Percentiles rank a stretch among this genome's conserved stretches.
Evolutionary conservation across 2,329 filamentous ascomycete genomes (phyloP).

Genomic region (Cercospora canescens): DNA sequence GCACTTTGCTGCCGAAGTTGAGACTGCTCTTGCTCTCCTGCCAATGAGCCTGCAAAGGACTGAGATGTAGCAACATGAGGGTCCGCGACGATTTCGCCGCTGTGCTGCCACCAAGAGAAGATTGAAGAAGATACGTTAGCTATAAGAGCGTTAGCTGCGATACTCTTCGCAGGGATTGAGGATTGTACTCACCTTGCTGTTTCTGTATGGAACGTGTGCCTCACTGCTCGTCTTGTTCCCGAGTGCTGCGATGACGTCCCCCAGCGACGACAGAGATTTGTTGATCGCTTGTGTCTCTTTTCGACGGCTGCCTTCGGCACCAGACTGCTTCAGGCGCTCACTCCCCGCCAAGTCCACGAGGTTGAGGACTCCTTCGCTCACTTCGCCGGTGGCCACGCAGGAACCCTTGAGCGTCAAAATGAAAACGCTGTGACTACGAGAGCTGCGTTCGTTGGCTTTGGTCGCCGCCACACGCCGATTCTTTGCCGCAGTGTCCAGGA

Average conservation of each 20-base stretch:
- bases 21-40: conserved; percentile 92
- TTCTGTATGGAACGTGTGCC: conserved; percentile 84
- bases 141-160: conserved; percentile 35
- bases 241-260: conserved; percentile 93
- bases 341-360: conserved; percentile 93
- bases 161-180: not conserved
- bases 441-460: conserved; percentile 95
- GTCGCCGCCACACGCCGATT: conserved; percentile 94
- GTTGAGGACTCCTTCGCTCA: conserved; percentile 90
- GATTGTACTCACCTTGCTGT: conserved; percentile 71
- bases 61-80: conserved; percentile 99
- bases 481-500: conserved; percentile 71
- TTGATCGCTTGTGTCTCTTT: conserved; percentile 98
- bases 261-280: conserved; percentile 85
- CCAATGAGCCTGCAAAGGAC: conserved; percentile 84
- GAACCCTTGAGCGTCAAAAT: conserved; percentile 70
- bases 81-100: conserved; percentile 68
- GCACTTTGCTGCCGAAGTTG: conserved; percentile 89
- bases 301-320: conserved; percentile 81
- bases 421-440: conserved; percentile 93
- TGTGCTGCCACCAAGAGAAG: conserved; percentile 85
- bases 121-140: conserved; percentile 92
- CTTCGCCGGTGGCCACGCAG: conserved; percentile 76
- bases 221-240: conserved; percentile 70
- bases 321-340: conserved; percentile 83